phyloP scores from a whole-genome alignment of 2,329 filamentous ascomycete species.

The Aspergillus unguis region DNA sequence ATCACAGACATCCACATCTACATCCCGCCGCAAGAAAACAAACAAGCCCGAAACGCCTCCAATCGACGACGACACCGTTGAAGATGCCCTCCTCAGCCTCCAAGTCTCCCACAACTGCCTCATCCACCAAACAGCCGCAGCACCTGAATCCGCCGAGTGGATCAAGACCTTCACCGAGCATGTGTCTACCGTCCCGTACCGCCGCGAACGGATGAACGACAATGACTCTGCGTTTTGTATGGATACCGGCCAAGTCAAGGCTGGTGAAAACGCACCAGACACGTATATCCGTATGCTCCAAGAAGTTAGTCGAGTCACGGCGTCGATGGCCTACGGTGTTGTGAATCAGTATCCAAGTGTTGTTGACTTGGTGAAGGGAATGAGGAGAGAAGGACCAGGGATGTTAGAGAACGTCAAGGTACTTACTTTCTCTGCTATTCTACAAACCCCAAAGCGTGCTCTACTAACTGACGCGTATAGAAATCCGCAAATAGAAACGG shows the following conservation, averaged over 20 bases:
- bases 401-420: slow-evolving; percentile 60
- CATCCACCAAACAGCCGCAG: slow-evolving; percentile 64
- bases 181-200: slow-evolving; percentile 72
- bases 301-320: slow-evolving; percentile 68
- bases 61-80: slow-evolving; percentile 65
- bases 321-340: slow-evolving; percentile 69
- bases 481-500: slow-evolving; percentile 50
- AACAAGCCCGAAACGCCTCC: slow-evolving; percentile 44
- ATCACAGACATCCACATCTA: slow-evolving; percentile 18
- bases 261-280: slow-evolving; percentile 63
- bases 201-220: slow-evolving; percentile 46
- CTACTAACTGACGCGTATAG: slow-evolving; percentile 18
- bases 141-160: slow-evolving; percentile 68
- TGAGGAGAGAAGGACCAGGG: slow-evolving; percentile 58
- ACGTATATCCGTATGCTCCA: slow-evolving; percentile 74
- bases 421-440: background rate
- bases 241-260: slow-evolving; percentile 71
- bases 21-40: slow-evolving; percentile 27
- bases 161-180: slow-evolving; percentile 72
- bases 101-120: slow-evolving; percentile 65
- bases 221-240: slow-evolving; percentile 66
- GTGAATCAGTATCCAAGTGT: slow-evolving; percentile 59
- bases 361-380: slow-evolving; percentile 54
- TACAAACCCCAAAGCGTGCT: background rate
- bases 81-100: slow-evolving; percentile 67